A percentile compares a stretch with the other conserved stretches of the same genome.
These are phyloP conservation scores for Crotalaria pallida DNA, from an alignment of 306 rosid species.

Conservation along the genomic window DNA sequence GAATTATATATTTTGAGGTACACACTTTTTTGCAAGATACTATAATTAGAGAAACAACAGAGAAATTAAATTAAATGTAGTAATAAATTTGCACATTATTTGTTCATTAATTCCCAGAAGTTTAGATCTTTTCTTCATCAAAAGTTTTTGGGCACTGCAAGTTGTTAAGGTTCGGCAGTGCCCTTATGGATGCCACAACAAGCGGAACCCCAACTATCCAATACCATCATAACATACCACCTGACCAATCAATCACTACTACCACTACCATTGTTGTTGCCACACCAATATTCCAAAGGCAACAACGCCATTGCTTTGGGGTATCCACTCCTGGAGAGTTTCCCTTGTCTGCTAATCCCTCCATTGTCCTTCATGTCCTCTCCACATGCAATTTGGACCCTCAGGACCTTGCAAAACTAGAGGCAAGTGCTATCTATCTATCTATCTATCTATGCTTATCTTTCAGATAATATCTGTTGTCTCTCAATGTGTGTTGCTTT, in stretches of 20 bases:
- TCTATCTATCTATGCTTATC: background rate
- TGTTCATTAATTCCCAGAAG: constrained; percentile 52
- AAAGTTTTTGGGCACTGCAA: constrained; percentile 76
- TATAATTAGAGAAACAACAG: constrained; percentile 32
- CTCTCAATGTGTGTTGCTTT: too few species aligned
- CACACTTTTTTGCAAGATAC: constrained; percentile 26
- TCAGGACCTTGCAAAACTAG: constrained; percentile 89
- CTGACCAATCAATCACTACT: constrained; percentile 68
- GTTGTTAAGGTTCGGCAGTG: constrained; percentile 50
- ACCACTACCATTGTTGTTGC: constrained; percentile 51
- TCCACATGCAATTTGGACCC: constrained; percentile 80
- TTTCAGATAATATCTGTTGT: too few species aligned
- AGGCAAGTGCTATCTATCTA: constrained; percentile 56
- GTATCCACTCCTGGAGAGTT: constrained; percentile 84
- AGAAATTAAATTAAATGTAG: constrained; percentile 22
- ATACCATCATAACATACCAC: constrained; percentile 77
- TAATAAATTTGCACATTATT: constrained; percentile 51
- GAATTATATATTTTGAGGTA: constrained; percentile 36
- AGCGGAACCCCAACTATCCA: constrained; percentile 83
- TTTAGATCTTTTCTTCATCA: constrained; percentile 44
- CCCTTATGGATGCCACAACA: constrained; percentile 98
- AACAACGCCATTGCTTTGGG: constrained; percentile 82
- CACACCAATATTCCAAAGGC: constrained; percentile 57
- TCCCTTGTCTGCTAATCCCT: constrained; percentile 87
- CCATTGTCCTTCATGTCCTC: constrained; percentile 94